phyloP scores from a whole-genome alignment of 495 filamentous ascomycete genomes.

The Neurospora cerealis region DNA sequence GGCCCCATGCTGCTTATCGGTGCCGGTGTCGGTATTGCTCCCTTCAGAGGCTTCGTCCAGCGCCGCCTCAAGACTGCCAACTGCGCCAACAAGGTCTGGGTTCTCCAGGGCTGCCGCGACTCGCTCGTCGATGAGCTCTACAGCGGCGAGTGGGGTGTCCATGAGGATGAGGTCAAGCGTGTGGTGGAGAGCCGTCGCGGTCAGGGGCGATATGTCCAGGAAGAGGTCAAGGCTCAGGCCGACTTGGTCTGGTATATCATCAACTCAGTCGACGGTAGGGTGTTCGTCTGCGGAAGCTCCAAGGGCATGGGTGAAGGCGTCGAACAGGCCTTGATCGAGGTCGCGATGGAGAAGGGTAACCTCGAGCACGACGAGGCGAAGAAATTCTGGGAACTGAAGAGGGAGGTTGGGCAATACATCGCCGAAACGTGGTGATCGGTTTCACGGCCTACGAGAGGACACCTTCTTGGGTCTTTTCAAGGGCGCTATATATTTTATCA shows the following conservation, averaged over 20 bases:
- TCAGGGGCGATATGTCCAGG: conserved; percentile 73
- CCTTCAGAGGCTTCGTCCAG: conserved; percentile 95
- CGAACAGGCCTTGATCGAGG: conserved; percentile 68
- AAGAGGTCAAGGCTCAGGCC: conserved; percentile 76
- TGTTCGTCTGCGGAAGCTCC: conserved; percentile 91
- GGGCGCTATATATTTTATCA: neutral
- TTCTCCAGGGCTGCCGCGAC: conserved; percentile 93
- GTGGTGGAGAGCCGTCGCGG: conserved; percentile 81
- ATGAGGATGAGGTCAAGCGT: conserved; percentile 84
- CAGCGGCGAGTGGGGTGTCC: conserved; percentile 89
- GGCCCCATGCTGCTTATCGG: conserved; percentile 97
- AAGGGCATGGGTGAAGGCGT: conserved; percentile 98
- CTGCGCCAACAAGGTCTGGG: conserved; percentile 99
- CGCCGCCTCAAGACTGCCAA: conserved; percentile 89
- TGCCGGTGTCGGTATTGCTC: conserved; percentile 91
- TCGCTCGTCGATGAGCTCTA: conserved; percentile 90
- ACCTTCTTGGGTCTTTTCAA: neutral
- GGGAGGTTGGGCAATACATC: conserved; percentile 77
- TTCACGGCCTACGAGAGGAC: neutral
- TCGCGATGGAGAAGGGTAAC: conserved; percentile 72
- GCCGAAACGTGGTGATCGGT: conserved; percentile 55
- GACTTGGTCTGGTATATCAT: conserved; percentile 96
- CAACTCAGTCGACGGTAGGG: conserved; percentile 82
- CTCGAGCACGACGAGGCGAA: conserved; percentile 61
- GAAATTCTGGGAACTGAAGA: conserved; percentile 74